Evolutionary conservation across 148 eudicot genomes (phyloP), one percentile per base, ranked within the genome.

Genomic region (Amaranthus palmeri): DNA sequence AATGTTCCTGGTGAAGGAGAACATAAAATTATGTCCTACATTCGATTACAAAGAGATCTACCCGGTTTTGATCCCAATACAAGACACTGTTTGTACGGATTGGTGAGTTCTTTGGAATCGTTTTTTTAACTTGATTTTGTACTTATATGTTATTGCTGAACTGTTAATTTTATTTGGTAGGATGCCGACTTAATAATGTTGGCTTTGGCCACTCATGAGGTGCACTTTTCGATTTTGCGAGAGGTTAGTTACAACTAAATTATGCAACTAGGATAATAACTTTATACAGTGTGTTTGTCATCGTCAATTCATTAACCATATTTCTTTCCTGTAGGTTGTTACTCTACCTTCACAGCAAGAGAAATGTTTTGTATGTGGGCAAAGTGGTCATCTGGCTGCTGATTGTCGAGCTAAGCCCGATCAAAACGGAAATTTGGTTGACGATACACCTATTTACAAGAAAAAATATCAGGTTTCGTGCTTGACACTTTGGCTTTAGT

Each of bases 1-100:
- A 95, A 95, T 82, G 99, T 95, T 72, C 97, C 99, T 69, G 99
- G 99, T 42, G 99, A 95, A 88, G 99, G 99, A 72, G 99, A 95
- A 82, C 99, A 95, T 84, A 95, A 95, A 83, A 82, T 86, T 61
- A 95, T 95, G 96, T 89, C 99, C 44, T 95, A 91, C 81, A 92
- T 95, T 68, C 92, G 97, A 73, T 81, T 86, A 80, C 99, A 95
- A 75, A 93, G 97, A 73, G 90, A 87, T 67, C 86, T 83, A 68
- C 87, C 93, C 75, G 93, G 99, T 63, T 95, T 95, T 76, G 84
- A 92, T 84, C 97, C 99, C 68, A 92, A 95, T 73, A 95, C 96
- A 59, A 85, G 93, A 49, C 99, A 95, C 80, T 95, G 99, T 76
- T 79, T 95, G 57, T 95, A 95, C 85, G 99, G 99, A 67, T 78